These are phyloP conservation scores for Zychaea mexicana DNA, from an alignment of 371 early-diverging fungal species.

Conservation along the genomic window DNA sequence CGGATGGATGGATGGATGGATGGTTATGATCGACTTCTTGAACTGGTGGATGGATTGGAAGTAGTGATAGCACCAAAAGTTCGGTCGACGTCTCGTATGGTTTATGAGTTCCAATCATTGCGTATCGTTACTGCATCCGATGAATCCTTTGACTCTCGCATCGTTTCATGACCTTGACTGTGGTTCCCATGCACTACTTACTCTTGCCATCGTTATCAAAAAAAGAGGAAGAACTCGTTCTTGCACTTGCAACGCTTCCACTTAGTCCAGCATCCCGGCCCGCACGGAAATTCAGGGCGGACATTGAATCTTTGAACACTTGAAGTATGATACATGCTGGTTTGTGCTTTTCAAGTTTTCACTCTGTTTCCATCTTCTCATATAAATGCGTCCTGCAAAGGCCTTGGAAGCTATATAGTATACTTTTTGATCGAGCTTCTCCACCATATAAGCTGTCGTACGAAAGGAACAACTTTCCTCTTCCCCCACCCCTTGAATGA, in stretches of 20 bases:
- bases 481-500: too few relatives aligned
- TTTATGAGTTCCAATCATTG: constrained; percentile 1
- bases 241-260: not conserved
- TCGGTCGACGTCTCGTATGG: not conserved
- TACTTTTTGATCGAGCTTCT: too few relatives aligned
- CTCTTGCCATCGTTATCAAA: constrained; percentile 4
- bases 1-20: constrained; percentile 12
- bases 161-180: not conserved
- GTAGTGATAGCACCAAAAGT: too few relatives aligned
- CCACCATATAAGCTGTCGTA: too few relatives aligned
- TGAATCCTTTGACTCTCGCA: not conserved
- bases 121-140: constrained; percentile 7
- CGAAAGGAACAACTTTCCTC: too few relatives aligned
- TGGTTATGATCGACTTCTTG: constrained; percentile 1
- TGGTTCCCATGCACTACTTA: not conserved
- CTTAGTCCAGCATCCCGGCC: not conserved
- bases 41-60: too few relatives aligned
- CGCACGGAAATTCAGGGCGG: not conserved
- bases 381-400: too few relatives aligned
- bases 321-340: too few relatives aligned
- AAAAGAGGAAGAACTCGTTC: not conserved
- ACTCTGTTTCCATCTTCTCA: too few relatives aligned
- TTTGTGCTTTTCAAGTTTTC: too few relatives aligned
- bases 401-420: too few relatives aligned
- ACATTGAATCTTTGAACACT: not conserved